phyloP scores from a whole-genome alignment of 2,329 filamentous ascomycete genomes.

The Coniochaeta sp. region DNA sequence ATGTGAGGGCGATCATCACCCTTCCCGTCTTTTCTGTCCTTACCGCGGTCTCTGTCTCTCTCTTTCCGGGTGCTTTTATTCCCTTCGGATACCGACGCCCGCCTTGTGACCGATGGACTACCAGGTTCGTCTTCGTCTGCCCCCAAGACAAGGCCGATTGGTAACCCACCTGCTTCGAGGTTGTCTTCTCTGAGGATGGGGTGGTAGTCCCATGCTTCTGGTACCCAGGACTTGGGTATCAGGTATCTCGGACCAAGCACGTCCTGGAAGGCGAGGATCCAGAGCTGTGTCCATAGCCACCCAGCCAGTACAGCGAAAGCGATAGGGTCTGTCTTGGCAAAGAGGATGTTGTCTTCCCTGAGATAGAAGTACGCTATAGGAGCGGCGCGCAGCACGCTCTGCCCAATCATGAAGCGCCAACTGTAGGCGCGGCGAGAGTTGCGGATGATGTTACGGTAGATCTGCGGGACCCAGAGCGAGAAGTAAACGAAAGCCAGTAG shows the following conservation, averaged over 20 bases:
- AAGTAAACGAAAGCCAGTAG: slow-evolving; percentile 67
- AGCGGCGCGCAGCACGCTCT: slow-evolving; percentile 69
- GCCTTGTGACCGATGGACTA: slow-evolving; percentile 13
- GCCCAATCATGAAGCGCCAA: slow-evolving; percentile 84
- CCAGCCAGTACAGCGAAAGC: slow-evolving; percentile 58
- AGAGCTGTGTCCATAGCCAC: slow-evolving; percentile 86
- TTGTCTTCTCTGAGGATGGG: slow-evolving; percentile 79
- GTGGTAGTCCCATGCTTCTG: slow-evolving; percentile 91
- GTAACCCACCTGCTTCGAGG: slow-evolving; percentile 70
- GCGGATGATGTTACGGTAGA: slow-evolving; percentile 79
- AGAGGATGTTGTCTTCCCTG: slow-evolving; percentile 71
- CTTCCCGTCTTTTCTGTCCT: slow-evolving; percentile 17
- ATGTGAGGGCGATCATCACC: slow-evolving; percentile 17
- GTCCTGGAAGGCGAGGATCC: slow-evolving; percentile 73
- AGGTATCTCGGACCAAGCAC: slow-evolving; percentile 85
- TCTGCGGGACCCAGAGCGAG: slow-evolving; percentile 89
- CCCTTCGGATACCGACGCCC: neutral
- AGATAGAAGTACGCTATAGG: slow-evolving; percentile 86
- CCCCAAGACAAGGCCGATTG: slow-evolving; percentile 59
- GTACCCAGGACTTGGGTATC: slow-evolving; percentile 59
- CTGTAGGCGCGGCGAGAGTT: slow-evolving; percentile 88
- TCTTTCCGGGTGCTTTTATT: slow-evolving; percentile 18
- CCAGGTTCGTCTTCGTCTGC: slow-evolving; percentile 1
- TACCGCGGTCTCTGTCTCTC: slow-evolving; percentile 23
- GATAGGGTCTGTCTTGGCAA: slow-evolving; percentile 60